Evolutionary conservation across 225 moss, liverwort and hornwort species (phyloP).

Genomic region (Anthoceros angustus): DNA sequence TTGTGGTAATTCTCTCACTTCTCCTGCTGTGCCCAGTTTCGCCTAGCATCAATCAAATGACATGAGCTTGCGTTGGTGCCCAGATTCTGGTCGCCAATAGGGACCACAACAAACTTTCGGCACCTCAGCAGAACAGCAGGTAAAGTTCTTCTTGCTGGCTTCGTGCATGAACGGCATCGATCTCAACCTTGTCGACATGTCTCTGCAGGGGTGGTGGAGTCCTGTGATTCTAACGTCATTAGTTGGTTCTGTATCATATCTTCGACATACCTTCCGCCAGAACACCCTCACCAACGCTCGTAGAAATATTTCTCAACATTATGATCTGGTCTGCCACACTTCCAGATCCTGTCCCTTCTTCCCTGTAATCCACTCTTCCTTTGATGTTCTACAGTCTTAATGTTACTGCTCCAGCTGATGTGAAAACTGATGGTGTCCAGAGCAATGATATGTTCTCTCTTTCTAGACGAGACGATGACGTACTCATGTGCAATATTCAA

Average conservation of each 20-base stretch:
- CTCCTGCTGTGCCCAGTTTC: too few relatives aligned
- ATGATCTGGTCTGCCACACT: conserved; percentile 42
- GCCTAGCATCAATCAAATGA: too few relatives aligned
- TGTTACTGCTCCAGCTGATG: too few relatives aligned
- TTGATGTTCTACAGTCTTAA: background rate
- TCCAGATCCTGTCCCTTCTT: background rate
- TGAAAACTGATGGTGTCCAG: conserved; percentile 17
- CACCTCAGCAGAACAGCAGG: background rate
- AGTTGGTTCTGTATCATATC: conserved; percentile 42
- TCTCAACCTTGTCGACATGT: background rate
- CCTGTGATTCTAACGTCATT: conserved; percentile 50
- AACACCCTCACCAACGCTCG: conserved; percentile 84
- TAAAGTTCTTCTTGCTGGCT: background rate
- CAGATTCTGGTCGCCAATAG: conserved; percentile 69
- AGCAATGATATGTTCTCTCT: conserved; percentile 66
- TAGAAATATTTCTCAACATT: conserved; percentile 78
- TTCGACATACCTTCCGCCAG: conserved; percentile 43
- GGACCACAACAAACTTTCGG: conserved; percentile 23
- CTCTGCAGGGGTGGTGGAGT: conserved; percentile 38
- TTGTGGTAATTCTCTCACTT: conserved; percentile 26
- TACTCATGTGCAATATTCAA: conserved; percentile 89
- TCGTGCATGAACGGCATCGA: background rate
- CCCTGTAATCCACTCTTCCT: background rate
- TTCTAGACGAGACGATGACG: conserved; percentile 83
- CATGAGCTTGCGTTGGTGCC: background rate